phyloP scores from a whole-genome alignment of 768 basidiomycete genomes.

The Tylopilus cervinicoccineus region DNA sequence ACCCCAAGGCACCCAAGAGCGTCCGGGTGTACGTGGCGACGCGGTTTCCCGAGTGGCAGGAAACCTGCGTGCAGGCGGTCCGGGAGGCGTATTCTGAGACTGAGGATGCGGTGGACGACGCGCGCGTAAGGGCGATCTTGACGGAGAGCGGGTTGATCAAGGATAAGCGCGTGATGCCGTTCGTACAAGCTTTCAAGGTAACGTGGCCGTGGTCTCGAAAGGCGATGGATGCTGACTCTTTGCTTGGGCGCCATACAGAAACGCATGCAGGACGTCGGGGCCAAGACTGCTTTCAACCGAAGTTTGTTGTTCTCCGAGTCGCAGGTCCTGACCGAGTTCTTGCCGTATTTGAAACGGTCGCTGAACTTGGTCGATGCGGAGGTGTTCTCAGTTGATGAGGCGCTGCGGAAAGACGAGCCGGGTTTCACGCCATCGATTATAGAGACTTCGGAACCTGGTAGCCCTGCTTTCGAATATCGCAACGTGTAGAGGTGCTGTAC shows the following conservation, averaged over 20 bases:
- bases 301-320: slow-evolving; percentile 80
- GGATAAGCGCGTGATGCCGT: slow-evolving; percentile 96
- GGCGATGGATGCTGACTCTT: background rate
- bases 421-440: slow-evolving; percentile 69
- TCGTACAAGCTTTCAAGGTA: slow-evolving; percentile 91
- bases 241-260: slow-evolving; percentile 46
- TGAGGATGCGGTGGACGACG: slow-evolving; percentile 75
- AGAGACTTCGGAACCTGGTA: slow-evolving; percentile 84
- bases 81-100: slow-evolving; percentile 59
- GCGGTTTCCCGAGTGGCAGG: slow-evolving; percentile 92
- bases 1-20: slow-evolving; percentile 80
- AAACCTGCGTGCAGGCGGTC: slow-evolving; percentile 70
- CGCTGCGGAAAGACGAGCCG: slow-evolving; percentile 45
- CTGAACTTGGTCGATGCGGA: slow-evolving; percentile 69
- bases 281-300: slow-evolving; percentile 76
- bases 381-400: slow-evolving; percentile 67
- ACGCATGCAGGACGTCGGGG: slow-evolving; percentile 75
- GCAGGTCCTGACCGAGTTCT: slow-evolving; percentile 62
- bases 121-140: slow-evolving; percentile 64
- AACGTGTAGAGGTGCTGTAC: slow-evolving; percentile 46
- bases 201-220: slow-evolving; percentile 7
- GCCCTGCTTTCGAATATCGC: slow-evolving; percentile 82
- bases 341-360: slow-evolving; percentile 79
- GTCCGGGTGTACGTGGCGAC: slow-evolving; percentile 90
- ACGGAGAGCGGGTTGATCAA: slow-evolving; percentile 78